A percentile compares a stretch with the other conserved stretches of the same genome.
These are phyloP conservation scores for Talaromyces sp. DNA, from an alignment of 2,329 filamentous ascomycete genomes.

Conservation along the genomic window DNA sequence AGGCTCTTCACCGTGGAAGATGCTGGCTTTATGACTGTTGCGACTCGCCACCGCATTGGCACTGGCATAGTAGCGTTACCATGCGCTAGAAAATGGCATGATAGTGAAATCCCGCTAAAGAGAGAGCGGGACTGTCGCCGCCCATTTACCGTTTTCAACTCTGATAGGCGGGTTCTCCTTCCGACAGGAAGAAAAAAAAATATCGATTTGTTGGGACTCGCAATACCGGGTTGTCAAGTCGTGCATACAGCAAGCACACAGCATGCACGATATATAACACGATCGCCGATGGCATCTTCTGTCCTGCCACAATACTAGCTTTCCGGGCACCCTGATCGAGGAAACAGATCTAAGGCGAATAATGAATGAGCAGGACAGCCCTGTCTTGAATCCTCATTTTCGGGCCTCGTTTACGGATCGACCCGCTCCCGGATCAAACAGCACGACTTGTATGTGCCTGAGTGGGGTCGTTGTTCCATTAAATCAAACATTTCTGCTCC, in stretches of 20 bases:
- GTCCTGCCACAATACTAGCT: neutral
- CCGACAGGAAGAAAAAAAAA: neutral
- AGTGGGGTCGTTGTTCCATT: neutral
- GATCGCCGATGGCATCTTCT: neutral
- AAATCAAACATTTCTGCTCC: neutral
- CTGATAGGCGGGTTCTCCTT: constrained; percentile 8
- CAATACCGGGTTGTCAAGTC: neutral
- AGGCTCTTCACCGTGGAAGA: neutral
- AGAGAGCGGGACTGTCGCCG: neutral
- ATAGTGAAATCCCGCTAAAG: neutral
- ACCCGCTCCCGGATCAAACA: neutral
- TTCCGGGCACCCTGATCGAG: neutral
- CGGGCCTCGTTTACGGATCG: neutral
- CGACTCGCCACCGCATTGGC: neutral
- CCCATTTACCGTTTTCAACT: neutral
- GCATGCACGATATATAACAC: neutral
- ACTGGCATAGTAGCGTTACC: neutral
- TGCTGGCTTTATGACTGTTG: neutral
- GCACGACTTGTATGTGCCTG: neutral
- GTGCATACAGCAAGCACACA: neutral
- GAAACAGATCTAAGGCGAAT: neutral
- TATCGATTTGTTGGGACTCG: neutral
- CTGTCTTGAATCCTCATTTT: neutral
- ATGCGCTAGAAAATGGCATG: neutral
- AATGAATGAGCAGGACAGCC: neutral